Evolutionary conservation across 192 early-diverging fungal species (phyloP), one percentile per base, ranked within the genome.

Genomic region (Coemansia sp.): DNA sequence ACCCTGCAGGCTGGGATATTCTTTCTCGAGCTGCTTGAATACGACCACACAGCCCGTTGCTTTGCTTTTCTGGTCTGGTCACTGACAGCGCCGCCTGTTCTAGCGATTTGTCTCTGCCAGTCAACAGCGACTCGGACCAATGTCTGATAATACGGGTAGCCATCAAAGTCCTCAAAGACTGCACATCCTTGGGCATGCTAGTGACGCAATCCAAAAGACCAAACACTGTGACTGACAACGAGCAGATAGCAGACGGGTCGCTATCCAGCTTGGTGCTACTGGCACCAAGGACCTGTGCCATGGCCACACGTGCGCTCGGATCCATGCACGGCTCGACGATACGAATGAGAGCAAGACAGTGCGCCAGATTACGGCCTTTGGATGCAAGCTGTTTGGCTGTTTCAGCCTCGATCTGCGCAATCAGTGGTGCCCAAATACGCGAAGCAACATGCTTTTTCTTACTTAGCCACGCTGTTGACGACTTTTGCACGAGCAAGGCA

Each of bases 351-450:
- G 25, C 52, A 25, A 54, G 52, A 1, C 10, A 25, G 28, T 54
- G 29, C 25, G 52, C 28, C 52, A 54, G 52, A 4, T 14, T 30
- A 29, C 10, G 25, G 52, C 29, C 25, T 1, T n/a, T 16, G 4
- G 52, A 25, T 30, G 52, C 52, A 14, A 54, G 52, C 52, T 25
- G 25, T 5, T 29, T 14, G 52, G 20, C 49, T 0, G 56, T n/a
- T 11, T 34, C 49, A 0, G 25, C 40, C 20, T 32, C 32, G 36
- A 72, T 49, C 25, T 63, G 67, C 52, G 38, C 17, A 12, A 55
- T 28, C 17, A 80, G 40, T 7, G 67, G 49, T 2, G 56, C 55
- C 78, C 78, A 81, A 3, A 69, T 63, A 4, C 56, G 60, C 31
- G 51, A 18, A 0, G 69, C 67, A 2, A 55, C 31, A 0, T 61